These are phyloP conservation scores for Ambrosia hybrid DNA, from an alignment of 140 eudicot species.

Conservation along the genomic window DNA sequence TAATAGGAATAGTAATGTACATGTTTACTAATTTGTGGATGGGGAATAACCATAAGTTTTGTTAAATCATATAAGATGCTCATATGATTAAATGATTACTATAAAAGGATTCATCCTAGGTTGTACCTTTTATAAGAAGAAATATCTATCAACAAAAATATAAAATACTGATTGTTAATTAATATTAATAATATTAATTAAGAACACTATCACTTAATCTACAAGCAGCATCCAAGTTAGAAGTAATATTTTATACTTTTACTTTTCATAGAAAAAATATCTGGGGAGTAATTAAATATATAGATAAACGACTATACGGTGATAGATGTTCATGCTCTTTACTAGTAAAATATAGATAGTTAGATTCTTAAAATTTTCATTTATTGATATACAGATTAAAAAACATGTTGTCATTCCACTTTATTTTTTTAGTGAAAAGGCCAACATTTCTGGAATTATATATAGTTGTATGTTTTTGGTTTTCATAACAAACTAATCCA, in stretches of 20 bases:
- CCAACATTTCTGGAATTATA: too few species aligned
- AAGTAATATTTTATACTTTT: slow-evolving; percentile 12
- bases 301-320: slow-evolving; percentile 7
- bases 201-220: slow-evolving; percentile 25
- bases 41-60: slow-evolving; percentile 19
- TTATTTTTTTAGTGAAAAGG: neutral
- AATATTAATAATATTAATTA: slow-evolving; percentile 9
- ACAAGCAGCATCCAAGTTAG: slow-evolving; percentile 20
- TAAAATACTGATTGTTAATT: slow-evolving; percentile 15
- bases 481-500: slow-evolving; percentile 1
- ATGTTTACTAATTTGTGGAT: slow-evolving; percentile 32
- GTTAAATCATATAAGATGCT: slow-evolving; percentile 8
- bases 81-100: slow-evolving; percentile 31
- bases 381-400: neutral
- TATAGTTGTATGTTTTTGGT: slow-evolving; percentile 6
- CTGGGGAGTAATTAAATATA: slow-evolving; percentile 8
- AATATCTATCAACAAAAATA: slow-evolving; percentile 12
- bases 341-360: slow-evolving; percentile 23
- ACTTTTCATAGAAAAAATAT: neutral
- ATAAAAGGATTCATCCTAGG: slow-evolving; percentile 39
- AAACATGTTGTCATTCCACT: neutral
- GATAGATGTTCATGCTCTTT: slow-evolving; percentile 7
- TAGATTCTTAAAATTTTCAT: slow-evolving; percentile 3
- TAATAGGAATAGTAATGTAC: slow-evolving; percentile 22
- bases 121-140: slow-evolving; percentile 27